Evolutionary conservation across 2,329 filamentous ascomycete species (phyloP).

Genomic region (Alternaria burnsii): DNA sequence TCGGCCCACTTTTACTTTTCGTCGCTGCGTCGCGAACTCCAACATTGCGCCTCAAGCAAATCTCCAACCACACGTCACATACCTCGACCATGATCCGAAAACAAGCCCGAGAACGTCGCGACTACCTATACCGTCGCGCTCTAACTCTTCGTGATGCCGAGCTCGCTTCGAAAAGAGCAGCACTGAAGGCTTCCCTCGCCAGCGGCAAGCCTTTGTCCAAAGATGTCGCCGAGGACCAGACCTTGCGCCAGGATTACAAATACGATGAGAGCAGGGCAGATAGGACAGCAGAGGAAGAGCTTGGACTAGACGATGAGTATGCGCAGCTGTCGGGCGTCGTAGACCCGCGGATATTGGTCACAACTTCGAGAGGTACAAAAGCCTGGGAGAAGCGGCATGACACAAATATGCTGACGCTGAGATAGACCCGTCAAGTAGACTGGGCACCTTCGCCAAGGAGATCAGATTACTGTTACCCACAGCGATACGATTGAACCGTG

Average conservation of each 20-base stretch:
- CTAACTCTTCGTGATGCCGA: slow-evolving; percentile 82
- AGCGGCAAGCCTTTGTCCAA: slow-evolving; percentile 87
- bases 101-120: slow-evolving; percentile 80
- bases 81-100: slow-evolving; percentile 36
- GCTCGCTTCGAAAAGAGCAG: slow-evolving; percentile 88
- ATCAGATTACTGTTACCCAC: slow-evolving; percentile 85
- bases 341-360: slow-evolving; percentile 88
- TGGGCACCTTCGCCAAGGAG: slow-evolving; percentile 93
- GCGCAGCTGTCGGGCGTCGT: slow-evolving; percentile 88
- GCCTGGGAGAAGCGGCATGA: rapidly evolving
- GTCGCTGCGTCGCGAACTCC: slow-evolving; percentile 11
- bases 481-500: slow-evolving; percentile 86
- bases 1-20: slow-evolving; percentile 16
- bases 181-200: slow-evolving; percentile 85
- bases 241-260: slow-evolving; percentile 85
- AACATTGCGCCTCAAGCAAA: neutral
- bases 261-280: slow-evolving; percentile 87
- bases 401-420: neutral
- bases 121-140: slow-evolving; percentile 84
- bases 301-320: slow-evolving; percentile 89
- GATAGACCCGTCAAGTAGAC: slow-evolving; percentile 54
- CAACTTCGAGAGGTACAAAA: slow-evolving; percentile 76
- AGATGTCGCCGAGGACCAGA: slow-evolving; percentile 84
- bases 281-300: slow-evolving; percentile 70
- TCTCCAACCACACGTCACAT: neutral